phyloP scores from a whole-genome alignment of 1,139 yeast genomes.

The Yamadazyma spencermartinsiae region DNA sequence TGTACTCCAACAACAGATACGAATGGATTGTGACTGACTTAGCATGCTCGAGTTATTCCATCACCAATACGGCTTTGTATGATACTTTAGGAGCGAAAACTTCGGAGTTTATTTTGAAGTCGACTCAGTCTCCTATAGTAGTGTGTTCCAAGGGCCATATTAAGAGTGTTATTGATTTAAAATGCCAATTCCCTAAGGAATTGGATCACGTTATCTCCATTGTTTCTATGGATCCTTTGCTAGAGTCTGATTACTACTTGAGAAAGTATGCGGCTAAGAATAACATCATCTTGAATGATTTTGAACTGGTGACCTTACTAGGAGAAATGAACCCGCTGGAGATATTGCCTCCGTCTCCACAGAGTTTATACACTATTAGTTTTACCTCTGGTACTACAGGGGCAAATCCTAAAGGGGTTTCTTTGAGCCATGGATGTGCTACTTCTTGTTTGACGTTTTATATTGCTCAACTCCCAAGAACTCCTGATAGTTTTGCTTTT shows the following conservation, averaged over 20 bases:
- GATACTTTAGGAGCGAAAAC: slow-evolving; percentile 41
- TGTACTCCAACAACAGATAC: slow-evolving; percentile 35
- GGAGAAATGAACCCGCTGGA: slow-evolving; percentile 26
- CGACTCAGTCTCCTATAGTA: slow-evolving; percentile 38
- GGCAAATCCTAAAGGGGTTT: slow-evolving; percentile 41
- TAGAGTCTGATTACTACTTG: slow-evolving; percentile 19
- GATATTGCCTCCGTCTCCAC: slow-evolving; percentile 28
- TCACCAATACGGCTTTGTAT: slow-evolving; percentile 41
- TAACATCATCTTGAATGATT: slow-evolving; percentile 30
- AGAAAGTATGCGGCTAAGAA: slow-evolving; percentile 21
- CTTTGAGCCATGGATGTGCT: slow-evolving; percentile 30
- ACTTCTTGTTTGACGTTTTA: slow-evolving; percentile 29
- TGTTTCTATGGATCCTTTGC: slow-evolving; percentile 38
- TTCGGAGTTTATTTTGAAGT: slow-evolving; percentile 33
- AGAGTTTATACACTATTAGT: slow-evolving; percentile 37
- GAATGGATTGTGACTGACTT: slow-evolving; percentile 44
- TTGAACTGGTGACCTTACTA: slow-evolving; percentile 30
- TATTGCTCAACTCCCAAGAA: slow-evolving; percentile 15
- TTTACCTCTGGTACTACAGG: slow-evolving; percentile 49
- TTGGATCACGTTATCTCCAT: slow-evolving; percentile 31
- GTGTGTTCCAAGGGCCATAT: slow-evolving; percentile 35
- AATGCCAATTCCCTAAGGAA: slow-evolving; percentile 23
- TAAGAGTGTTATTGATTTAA: slow-evolving; percentile 25
- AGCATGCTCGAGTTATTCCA: slow-evolving; percentile 35
- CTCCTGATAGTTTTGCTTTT: slow-evolving; percentile 32